Conservation (phyloP, 129 eudicot genomes). For the Saposhnikovia divaricata region DNA sequence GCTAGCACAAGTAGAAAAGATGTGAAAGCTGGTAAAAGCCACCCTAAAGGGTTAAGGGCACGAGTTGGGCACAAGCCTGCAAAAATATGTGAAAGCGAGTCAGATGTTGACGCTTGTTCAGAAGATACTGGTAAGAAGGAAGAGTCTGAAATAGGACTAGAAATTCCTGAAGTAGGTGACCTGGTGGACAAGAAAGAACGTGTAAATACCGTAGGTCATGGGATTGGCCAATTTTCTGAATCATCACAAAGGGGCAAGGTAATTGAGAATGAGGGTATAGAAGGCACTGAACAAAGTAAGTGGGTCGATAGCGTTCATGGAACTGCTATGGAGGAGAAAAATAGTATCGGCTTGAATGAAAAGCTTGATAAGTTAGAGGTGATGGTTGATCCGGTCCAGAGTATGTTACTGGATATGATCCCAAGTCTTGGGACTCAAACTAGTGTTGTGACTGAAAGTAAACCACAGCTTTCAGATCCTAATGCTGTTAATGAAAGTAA, state of each 20-base stretch:
- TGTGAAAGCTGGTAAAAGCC: constrained; percentile 29
- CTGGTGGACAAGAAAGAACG: neutral
- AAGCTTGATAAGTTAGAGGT: constrained; percentile 36
- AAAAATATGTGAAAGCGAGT: constrained; percentile 43
- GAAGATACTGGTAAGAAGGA: constrained; percentile 17
- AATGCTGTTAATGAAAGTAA: constrained; percentile 15
- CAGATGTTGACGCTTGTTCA: constrained; percentile 36
- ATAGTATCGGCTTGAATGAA: constrained; percentile 16
- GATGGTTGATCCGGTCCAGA: constrained; percentile 59
- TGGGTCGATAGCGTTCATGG: constrained; percentile 15
- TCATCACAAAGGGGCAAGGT: constrained; percentile 16
- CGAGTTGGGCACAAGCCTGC: constrained; percentile 51
- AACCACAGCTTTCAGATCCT: constrained; percentile 8
- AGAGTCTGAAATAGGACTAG: constrained; percentile 8
- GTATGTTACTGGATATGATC: constrained; percentile 61
- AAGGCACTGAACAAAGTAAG: constrained; percentile 7
- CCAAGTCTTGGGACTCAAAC: constrained; percentile 55
- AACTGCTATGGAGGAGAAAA: constrained; percentile 9
- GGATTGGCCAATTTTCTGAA: constrained; percentile 22
- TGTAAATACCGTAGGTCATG: constrained; percentile 12
- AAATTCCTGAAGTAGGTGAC: constrained; percentile 7
- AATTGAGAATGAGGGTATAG: constrained; percentile 13
- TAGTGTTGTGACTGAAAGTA: constrained; percentile 14
- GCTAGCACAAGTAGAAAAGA: constrained; percentile 24
- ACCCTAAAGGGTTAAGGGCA: constrained; percentile 49